phyloP scores from a whole-genome alignment of 208 protist genomes.

The Wallacemonas sp. region DNA sequence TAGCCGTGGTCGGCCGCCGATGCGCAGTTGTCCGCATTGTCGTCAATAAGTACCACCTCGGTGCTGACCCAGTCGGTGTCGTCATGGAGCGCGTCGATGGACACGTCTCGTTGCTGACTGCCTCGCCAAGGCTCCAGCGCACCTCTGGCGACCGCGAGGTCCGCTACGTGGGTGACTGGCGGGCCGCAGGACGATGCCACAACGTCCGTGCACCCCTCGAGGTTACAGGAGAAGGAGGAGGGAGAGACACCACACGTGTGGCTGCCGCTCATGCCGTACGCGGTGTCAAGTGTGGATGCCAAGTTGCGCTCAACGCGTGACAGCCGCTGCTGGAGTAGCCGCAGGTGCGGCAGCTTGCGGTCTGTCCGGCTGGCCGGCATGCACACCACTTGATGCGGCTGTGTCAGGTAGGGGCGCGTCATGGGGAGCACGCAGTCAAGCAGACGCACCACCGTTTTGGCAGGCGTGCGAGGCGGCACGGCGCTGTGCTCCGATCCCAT shows the following conservation, averaged over 20 bases:
- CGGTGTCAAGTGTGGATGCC: background rate
- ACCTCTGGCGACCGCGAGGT: too few species aligned
- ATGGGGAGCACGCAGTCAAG: slow-evolving; percentile 29
- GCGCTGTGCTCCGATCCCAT: background rate
- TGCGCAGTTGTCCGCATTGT: slow-evolving; percentile 35
- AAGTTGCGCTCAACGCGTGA: background rate
- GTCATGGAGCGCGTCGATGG: too few species aligned
- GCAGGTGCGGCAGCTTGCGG: slow-evolving; percentile 11
- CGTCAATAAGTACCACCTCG: slow-evolving; percentile 43
- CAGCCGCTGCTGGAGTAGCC: background rate
- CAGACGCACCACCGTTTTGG: slow-evolving; percentile 26
- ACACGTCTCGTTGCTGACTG: too few species aligned
- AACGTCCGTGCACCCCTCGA: too few species aligned
- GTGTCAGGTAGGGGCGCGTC: slow-evolving; percentile 26
- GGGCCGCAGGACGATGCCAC: too few species aligned
- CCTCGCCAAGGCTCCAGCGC: too few species aligned
- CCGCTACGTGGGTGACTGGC: too few species aligned
- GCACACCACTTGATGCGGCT: slow-evolving; percentile 33
- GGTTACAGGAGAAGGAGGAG: too few species aligned
- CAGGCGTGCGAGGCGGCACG: background rate
- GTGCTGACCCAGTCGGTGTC: slow-evolving; percentile 46
- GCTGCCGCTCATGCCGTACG: background rate
- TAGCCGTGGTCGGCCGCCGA: slow-evolving; percentile 37
- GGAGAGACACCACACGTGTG: too few species aligned
- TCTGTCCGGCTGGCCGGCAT: slow-evolving; percentile 15